These are phyloP conservation scores for Aspergillus sp. DNA, from an alignment of 2,329 filamentous ascomycete species.

Conservation along the genomic window DNA sequence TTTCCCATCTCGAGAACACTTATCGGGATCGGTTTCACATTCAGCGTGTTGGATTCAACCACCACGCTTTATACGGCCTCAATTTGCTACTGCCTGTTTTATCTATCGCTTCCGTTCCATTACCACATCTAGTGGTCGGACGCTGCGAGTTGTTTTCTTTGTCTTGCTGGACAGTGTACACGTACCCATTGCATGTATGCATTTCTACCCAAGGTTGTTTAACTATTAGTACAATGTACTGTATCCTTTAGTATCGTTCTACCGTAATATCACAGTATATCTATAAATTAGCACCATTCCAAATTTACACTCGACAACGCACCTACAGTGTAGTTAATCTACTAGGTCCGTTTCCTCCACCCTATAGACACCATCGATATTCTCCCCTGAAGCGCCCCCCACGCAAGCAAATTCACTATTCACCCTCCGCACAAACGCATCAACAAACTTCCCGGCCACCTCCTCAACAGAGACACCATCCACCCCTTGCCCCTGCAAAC, in stretches of 20 bases:
- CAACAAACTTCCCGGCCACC: slow-evolving; percentile 38
- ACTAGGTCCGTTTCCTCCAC: slow-evolving; percentile 33
- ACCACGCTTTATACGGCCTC: background rate
- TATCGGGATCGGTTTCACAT: slow-evolving; percentile 3
- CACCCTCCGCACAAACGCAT: slow-evolving; percentile 38
- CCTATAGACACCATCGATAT: slow-evolving; percentile 41
- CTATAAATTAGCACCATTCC: background rate
- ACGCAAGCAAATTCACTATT: slow-evolving; percentile 38
- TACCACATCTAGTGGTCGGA: background rate
- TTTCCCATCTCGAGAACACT: background rate
- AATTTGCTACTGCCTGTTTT: background rate
- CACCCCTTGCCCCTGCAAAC: slow-evolving; percentile 58
- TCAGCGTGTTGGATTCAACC: background rate
- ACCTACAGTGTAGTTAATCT: slow-evolving; percentile 5
- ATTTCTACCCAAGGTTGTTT: background rate
- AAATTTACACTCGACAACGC: background rate
- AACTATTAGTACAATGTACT: too few species aligned
- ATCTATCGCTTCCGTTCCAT: background rate
- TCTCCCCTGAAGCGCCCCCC: slow-evolving; percentile 29
- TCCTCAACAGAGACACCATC: slow-evolving; percentile 35
- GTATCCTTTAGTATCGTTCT: too few species aligned
- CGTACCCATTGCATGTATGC: background rate
- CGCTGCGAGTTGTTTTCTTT: background rate
- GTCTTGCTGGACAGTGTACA: background rate
- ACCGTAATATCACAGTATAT: background rate